Percentiles rank a stretch among this genome's conserved stretches.
phyloP scores from a whole-genome alignment of 305 asterid species.

The Andrographis paniculata region DNA sequence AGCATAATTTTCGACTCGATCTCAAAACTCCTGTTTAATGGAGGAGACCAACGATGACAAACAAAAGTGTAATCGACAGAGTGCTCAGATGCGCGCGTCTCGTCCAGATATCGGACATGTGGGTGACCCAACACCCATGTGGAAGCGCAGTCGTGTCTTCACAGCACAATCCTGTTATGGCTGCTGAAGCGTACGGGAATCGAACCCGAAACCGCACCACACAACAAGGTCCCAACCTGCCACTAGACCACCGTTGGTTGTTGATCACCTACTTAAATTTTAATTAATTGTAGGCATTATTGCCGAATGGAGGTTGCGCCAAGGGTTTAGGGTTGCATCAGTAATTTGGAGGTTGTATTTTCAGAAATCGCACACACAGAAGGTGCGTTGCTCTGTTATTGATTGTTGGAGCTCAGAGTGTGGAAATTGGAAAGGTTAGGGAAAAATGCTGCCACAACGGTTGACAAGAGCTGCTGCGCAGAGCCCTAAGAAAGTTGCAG shows the following conservation, averaged over 20 bases:
- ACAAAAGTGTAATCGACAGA: no score
- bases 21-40: no score
- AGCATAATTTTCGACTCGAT: no score
- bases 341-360: no score
- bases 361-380: no score
- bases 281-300: no score
- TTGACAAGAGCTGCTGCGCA: conserved; percentile 52
- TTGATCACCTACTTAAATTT: neutral
- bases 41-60: no score
- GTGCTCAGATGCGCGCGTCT: no score
- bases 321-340: neutral
- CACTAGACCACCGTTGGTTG: conserved; percentile 71
- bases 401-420: conserved; percentile 15
- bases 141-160: no score
- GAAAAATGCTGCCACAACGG: conserved; percentile 46
- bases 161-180: neutral
- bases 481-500: conserved; percentile 75
- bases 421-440: neutral
- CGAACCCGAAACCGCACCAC: conserved; percentile 81
- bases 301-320: no score
- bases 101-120: no score
- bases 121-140: no score
- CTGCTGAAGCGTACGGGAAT: conserved; percentile 79
- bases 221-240: conserved; percentile 80
- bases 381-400: conserved; percentile 3